Evolutionary conservation across 2,329 filamentous ascomycete species (phyloP).

Genomic region (Cladorrhinum sp.): DNA sequence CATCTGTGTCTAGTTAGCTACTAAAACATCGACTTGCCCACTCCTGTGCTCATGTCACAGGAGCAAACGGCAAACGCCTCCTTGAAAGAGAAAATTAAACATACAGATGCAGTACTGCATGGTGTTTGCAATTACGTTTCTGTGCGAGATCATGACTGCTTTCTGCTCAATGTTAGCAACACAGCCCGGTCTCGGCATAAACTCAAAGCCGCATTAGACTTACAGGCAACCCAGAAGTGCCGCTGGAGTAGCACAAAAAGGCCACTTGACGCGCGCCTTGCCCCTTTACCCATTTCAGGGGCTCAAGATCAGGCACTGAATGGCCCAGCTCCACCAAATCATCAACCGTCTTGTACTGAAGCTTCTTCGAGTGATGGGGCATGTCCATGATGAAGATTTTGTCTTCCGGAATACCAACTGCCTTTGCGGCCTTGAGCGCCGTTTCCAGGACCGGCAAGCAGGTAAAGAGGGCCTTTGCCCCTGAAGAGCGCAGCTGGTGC

Average conservation of each 20-base stretch:
- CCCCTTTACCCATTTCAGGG: conserved; percentile 59
- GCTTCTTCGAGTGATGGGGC: conserved; percentile 51
- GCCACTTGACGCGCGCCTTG: conserved; percentile 67
- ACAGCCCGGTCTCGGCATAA: not conserved
- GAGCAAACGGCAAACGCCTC: too few relatives aligned
- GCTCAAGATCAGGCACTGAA: conserved; percentile 50
- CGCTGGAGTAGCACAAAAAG: conserved; percentile 77
- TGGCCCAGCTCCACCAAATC: conserved; percentile 62
- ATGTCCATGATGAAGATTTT: conserved; percentile 68
- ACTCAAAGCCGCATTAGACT: conserved; percentile 21
- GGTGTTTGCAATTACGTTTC: conserved; percentile 74
- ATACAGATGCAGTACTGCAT: conserved; percentile 55
- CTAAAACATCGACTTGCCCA: too few relatives aligned
- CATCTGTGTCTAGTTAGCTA: conserved; percentile 68
- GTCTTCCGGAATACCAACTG: conserved; percentile 59
- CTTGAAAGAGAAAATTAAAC: not conserved
- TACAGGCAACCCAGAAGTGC: conserved; percentile 74
- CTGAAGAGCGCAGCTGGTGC: conserved; percentile 68
- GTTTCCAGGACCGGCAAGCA: conserved; percentile 63
- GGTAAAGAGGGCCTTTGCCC: conserved; percentile 69
- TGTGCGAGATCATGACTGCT: conserved; percentile 80
- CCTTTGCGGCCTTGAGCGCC: conserved; percentile 62
- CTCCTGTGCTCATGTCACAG: too few relatives aligned
- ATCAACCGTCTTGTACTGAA: conserved; percentile 61
- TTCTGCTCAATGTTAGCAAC: conserved; percentile 47